Percentiles rank a stretch among this genome's conserved stretches.
Evolutionary conservation across 352 stramenopile species (phyloP).

Genomic region (Labyrinthula sp.): DNA sequence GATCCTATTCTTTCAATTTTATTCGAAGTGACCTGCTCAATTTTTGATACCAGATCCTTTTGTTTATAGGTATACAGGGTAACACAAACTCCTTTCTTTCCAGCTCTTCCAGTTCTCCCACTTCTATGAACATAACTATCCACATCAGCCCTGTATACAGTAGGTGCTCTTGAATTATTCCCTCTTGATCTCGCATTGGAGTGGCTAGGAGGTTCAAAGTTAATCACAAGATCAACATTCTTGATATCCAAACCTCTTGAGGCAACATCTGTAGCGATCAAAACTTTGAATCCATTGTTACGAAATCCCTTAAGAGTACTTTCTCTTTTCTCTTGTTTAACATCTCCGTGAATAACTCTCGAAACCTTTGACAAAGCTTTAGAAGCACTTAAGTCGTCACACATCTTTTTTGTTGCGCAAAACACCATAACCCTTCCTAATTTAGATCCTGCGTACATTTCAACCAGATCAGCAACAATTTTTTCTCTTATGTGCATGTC

Average conservation of each 20-base stretch:
- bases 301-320: conserved; percentile 88
- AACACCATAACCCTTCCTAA: conserved; percentile 74
- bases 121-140: conserved; percentile 95
- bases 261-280: conserved; percentile 88
- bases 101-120: conserved; percentile 81
- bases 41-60: conserved; percentile 47
- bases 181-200: no score
- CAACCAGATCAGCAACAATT: conserved; percentile 40
- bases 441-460: conserved; percentile 44
- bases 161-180: no score
- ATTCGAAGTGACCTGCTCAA: conserved; percentile 62
- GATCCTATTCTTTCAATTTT: conserved; percentile 61
- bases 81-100: conserved; percentile 81
- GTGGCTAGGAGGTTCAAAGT: conserved; percentile 19
- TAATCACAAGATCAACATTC: conserved; percentile 49
- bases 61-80: conserved; percentile 73
- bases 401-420: conserved; percentile 76
- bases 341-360: conserved; percentile 83
- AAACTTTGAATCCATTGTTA: conserved; percentile 66
- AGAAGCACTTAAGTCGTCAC: conserved; percentile 58
- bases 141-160: conserved; percentile 57
- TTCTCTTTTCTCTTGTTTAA: conserved; percentile 83
- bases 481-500: conserved; percentile 43
- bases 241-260: conserved; percentile 89
- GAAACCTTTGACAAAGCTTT: conserved; percentile 34